Conservation (phyloP, 164 flowering plant genomes). For the Berberis thunbergii region DNA sequence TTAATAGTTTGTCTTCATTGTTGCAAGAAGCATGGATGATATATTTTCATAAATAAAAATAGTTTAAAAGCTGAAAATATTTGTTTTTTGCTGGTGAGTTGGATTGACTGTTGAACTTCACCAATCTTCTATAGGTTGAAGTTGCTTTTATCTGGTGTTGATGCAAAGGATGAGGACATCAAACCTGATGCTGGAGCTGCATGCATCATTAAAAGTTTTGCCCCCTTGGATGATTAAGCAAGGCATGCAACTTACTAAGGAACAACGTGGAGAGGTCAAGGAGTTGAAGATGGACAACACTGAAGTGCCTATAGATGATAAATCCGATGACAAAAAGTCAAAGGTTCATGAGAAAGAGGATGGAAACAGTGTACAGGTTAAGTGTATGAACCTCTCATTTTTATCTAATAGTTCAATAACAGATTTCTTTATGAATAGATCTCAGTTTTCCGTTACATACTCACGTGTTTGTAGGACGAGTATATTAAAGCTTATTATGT, state of each 20-base stretch:
- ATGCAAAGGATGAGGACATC: slow-evolving; percentile 58
- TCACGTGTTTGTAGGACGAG: slow-evolving; percentile 49
- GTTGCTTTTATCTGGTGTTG: slow-evolving; percentile 68
- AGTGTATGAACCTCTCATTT: slow-evolving; percentile 4
- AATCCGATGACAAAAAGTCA: slow-evolving; percentile 65
- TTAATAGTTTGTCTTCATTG: no score
- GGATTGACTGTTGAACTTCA: background rate
- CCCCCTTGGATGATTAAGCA: slow-evolving; percentile 99
- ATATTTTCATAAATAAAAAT: no score
- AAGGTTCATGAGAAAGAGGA: slow-evolving; percentile 23
- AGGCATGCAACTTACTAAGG: slow-evolving; percentile 89
- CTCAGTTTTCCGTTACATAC: slow-evolving; percentile 1
- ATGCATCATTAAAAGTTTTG: slow-evolving; percentile 50
- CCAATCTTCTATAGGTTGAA: slow-evolving; percentile 61
- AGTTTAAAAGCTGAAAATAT: background rate
- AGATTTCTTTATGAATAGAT: background rate
- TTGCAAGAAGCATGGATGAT: no score
- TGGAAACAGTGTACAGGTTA: slow-evolving; percentile 53
- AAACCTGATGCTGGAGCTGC: slow-evolving; percentile 45
- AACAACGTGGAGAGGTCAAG: slow-evolving; percentile 76
- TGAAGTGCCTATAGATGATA: slow-evolving; percentile 19
- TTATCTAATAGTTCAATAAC: background rate
- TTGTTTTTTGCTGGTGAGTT: background rate
- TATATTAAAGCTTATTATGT: slow-evolving; percentile 87
- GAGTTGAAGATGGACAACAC: slow-evolving; percentile 44